A percentile compares a stretch with the other conserved stretches of the same genome.
Evolutionary conservation across 441 rosid genomes (phyloP).

Genomic region (Capsella rubella): DNA sequence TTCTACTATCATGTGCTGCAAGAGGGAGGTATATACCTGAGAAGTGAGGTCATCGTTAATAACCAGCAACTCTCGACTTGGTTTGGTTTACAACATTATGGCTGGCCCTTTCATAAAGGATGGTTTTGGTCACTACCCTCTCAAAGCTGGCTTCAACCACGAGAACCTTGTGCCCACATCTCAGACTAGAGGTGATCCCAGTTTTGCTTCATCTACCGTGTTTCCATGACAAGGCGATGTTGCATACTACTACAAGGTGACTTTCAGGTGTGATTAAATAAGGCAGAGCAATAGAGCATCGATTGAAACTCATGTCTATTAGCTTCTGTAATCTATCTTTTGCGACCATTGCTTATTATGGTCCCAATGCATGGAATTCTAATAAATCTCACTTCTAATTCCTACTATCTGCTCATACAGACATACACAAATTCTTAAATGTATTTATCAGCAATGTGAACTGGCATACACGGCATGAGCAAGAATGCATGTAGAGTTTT

Average conservation of each 20-base stretch:
- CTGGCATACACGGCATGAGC: slow-evolving; percentile 13
- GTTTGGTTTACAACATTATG: not conserved
- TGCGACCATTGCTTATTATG: slow-evolving; percentile 15
- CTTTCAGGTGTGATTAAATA: slow-evolving; percentile 9
- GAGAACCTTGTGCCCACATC: not conserved
- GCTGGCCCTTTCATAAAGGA: slow-evolving; percentile 1
- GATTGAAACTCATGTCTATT: slow-evolving; percentile 4
- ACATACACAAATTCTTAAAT: slow-evolving; percentile 8
- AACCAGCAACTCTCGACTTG: slow-evolving; percentile 7
- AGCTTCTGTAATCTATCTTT: slow-evolving; percentile 22
- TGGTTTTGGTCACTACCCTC: slow-evolving; percentile 11
- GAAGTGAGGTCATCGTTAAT: not conserved
- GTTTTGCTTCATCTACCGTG: slow-evolving; percentile 19
- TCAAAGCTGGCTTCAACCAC: slow-evolving; percentile 4
- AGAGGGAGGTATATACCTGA: slow-evolving; percentile 25
- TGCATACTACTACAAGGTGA: not conserved
- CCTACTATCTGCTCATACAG: slow-evolving; percentile 16
- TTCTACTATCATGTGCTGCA: slow-evolving; percentile 18
- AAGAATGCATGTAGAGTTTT: not conserved
- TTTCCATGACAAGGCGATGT: slow-evolving; percentile 17
- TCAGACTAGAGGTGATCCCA: slow-evolving; percentile 14
- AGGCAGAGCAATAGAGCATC: slow-evolving; percentile 22
- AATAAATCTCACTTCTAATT: not conserved
- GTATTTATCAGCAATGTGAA: not conserved
- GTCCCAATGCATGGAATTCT: slow-evolving; percentile 16